phyloP scores from a whole-genome alignment of 2,329 filamentous ascomycete genomes.

The Neofusicoccum umdonicola region DNA sequence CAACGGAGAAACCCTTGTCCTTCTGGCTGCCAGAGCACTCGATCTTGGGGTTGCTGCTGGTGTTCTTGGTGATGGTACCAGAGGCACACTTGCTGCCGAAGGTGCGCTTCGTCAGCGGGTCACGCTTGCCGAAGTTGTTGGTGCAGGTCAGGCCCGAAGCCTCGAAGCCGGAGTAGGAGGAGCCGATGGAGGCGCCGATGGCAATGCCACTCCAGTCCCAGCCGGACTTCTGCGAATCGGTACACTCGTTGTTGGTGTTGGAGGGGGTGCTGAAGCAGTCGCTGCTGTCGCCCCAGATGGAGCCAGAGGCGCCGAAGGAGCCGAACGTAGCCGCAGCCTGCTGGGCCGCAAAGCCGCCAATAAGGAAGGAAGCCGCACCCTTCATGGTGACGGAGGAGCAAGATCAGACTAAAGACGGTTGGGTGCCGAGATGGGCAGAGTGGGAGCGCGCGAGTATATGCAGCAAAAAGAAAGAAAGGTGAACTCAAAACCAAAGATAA shows the following conservation, averaged over 20 bases:
- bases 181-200: conserved; percentile 45
- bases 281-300: conserved; percentile 50
- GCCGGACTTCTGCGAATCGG: conserved; percentile 63
- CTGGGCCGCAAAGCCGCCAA: conserved; percentile 47
- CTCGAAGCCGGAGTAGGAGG: conserved; percentile 66
- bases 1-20: conserved; percentile 65
- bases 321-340: conserved; percentile 37
- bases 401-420: conserved; percentile 18
- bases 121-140: conserved; percentile 60
- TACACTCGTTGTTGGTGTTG: conserved; percentile 77
- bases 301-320: background rate
- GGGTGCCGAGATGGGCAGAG: conserved; percentile 25
- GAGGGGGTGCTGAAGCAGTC: conserved; percentile 63
- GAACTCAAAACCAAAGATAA: conserved; percentile 34
- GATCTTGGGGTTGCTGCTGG: conserved; percentile 59
- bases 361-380: conserved; percentile 42
- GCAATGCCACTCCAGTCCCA: conserved; percentile 69
- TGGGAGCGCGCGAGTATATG: conserved; percentile 15
- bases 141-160: conserved; percentile 73
- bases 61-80: conserved; percentile 49
- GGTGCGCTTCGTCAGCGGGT: conserved; percentile 48
- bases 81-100: conserved; percentile 41
- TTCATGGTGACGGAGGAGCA: conserved; percentile 40
- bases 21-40: conserved; percentile 50
- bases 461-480: conserved; percentile 23